Conservation (phyloP, 2,329 filamentous ascomycete species). For the Arthrinium phaeospermum region DNA sequence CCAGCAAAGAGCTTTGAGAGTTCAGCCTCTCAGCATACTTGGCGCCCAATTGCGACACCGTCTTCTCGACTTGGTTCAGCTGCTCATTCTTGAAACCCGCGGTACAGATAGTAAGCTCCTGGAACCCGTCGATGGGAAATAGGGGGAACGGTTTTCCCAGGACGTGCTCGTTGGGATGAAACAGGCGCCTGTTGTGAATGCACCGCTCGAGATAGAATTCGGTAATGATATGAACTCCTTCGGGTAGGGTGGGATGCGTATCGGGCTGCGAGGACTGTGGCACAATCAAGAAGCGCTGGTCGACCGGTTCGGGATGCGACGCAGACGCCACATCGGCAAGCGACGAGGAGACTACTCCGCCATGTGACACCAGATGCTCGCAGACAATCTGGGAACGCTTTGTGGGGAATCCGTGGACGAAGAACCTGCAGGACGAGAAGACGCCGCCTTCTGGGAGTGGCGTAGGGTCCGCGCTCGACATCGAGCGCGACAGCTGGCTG, state of each 20-base stretch:
- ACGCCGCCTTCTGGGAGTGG: conserved; percentile 44
- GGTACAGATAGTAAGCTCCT: conserved; percentile 74
- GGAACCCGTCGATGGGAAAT: conserved; percentile 74
- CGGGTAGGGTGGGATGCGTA: conserved; percentile 47
- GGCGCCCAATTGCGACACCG: conserved; percentile 78
- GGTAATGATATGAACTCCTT: conserved; percentile 66
- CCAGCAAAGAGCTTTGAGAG: conserved; percentile 72
- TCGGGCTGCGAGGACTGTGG: conserved; percentile 56
- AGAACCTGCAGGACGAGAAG: conserved; percentile 63
- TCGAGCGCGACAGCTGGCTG: conserved; percentile 19
- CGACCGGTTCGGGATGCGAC: conserved; percentile 34
- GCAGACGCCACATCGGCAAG: conserved; percentile 46
- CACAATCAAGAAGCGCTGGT: conserved; percentile 58
- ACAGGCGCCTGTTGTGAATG: conserved; percentile 74
- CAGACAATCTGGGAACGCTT: conserved; percentile 56
- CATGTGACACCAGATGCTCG: conserved; percentile 54
- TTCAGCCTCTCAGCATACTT: conserved; percentile 81
- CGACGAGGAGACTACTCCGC: conserved; percentile 50
- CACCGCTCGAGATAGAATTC: conserved; percentile 95
- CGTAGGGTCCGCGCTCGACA: conserved; percentile 32
- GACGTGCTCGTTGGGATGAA: conserved; percentile 72
- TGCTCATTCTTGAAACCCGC: conserved; percentile 86
- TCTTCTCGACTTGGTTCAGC: conserved; percentile 81
- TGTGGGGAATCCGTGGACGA: conserved; percentile 63
- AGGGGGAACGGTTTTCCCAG: conserved; percentile 77